These are phyloP conservation scores for Ceratocystiopsis brevicomis DNA, from an alignment of 2,329 filamentous ascomycete species.

Conservation along the genomic window DNA sequence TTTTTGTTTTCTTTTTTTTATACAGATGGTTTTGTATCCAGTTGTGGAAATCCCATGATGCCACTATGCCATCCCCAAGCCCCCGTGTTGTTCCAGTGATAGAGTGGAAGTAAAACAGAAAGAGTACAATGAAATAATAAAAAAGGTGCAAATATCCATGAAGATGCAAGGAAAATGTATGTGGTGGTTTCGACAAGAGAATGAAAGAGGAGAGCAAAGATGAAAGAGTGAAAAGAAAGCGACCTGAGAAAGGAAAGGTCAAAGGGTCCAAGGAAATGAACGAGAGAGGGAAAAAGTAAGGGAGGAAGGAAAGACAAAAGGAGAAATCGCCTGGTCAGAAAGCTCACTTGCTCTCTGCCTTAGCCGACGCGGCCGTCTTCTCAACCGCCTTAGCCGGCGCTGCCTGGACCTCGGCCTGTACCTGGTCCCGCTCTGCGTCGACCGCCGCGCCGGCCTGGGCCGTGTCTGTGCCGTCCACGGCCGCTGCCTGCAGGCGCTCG, in stretches of 20 bases:
- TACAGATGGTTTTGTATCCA: too few relatives aligned
- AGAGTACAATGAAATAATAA: too few relatives aligned
- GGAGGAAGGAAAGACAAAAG: background rate
- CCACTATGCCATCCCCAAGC: too few relatives aligned
- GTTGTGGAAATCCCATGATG: too few relatives aligned
- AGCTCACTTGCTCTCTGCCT: too few relatives aligned
- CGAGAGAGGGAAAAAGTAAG: background rate
- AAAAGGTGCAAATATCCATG: background rate
- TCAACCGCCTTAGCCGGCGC: conserved; percentile 22
- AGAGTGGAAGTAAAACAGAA: too few relatives aligned
- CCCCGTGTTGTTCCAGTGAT: too few relatives aligned
- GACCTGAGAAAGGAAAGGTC: background rate
- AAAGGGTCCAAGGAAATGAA: background rate
- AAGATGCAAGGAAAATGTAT: background rate
- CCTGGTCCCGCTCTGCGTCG: conserved; percentile 33
- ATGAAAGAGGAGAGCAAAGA: background rate
- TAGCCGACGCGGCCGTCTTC: conserved; percentile 17
- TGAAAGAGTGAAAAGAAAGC: background rate
- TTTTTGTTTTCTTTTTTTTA: too few relatives aligned
- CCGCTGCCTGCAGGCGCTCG: conserved; percentile 39
- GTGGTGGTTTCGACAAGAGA: background rate
- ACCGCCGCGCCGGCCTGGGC: conserved; percentile 33
- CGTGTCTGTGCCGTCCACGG: conserved; percentile 23
- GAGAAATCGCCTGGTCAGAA: conserved; percentile 5
- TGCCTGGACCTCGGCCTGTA: conserved; percentile 19